Evolutionary conservation across 495 filamentous ascomycete genomes (phyloP).

Genomic region (Bacidia rubella): DNA sequence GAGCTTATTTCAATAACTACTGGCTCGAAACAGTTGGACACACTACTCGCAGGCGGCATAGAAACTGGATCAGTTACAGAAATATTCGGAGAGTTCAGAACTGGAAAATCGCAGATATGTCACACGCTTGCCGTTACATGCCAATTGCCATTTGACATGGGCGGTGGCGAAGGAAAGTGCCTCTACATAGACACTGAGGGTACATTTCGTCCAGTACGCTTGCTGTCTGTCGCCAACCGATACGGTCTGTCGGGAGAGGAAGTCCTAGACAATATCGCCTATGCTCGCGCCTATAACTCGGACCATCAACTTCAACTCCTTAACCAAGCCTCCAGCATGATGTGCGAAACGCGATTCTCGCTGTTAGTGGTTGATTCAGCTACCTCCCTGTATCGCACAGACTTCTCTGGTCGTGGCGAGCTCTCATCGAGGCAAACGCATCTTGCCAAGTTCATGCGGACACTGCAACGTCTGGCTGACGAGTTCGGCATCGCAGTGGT

Average conservation of each 20-base stretch:
- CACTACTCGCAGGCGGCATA: conserved; percentile 82
- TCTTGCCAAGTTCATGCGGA: conserved; percentile 94
- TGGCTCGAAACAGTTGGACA: conserved; percentile 92
- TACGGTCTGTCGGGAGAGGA: conserved; percentile 93
- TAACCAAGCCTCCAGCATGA: conserved; percentile 92
- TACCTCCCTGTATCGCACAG: conserved; percentile 87
- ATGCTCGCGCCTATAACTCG: conserved; percentile 94
- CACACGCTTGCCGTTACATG: conserved; percentile 98
- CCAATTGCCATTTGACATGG: conserved; percentile 96
- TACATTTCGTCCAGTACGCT: conserved; percentile 84
- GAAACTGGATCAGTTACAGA: conserved; percentile 98
- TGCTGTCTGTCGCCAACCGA: conserved; percentile 81
- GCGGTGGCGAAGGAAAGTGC: conserved; percentile 94
- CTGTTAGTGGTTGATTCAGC: conserved; percentile 90
- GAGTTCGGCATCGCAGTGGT: conserved; percentile 98
- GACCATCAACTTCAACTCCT: conserved; percentile 92
- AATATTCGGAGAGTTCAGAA: conserved; percentile 95
- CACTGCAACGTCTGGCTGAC: conserved; percentile 82
- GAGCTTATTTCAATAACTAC: conserved; percentile 97
- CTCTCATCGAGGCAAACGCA: conserved; percentile 81
- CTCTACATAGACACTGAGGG: conserved; percentile 99
- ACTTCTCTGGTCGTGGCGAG: conserved; percentile 90
- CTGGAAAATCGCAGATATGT: conserved; percentile 95
- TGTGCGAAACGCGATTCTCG: conserved; percentile 97
- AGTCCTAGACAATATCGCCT: conserved; percentile 94